Evolutionary conservation across 192 early-diverging fungal species (phyloP).

Genomic region (Coemansia sp.): DNA sequence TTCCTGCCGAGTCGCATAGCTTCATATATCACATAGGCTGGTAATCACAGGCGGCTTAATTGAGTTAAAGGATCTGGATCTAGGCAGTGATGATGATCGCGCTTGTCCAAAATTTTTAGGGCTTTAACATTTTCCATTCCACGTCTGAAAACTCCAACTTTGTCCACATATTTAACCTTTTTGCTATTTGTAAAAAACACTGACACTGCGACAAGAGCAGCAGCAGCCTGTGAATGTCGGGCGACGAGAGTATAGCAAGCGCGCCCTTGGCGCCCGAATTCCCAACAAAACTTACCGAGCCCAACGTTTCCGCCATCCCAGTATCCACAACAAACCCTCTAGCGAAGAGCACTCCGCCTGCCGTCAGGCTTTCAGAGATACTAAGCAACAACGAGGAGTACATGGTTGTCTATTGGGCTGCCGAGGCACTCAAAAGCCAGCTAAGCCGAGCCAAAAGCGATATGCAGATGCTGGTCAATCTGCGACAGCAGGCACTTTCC

Average conservation of each 20-base stretch:
- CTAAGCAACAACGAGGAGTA: slow-evolving; percentile 51
- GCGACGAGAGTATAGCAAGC: slow-evolving; percentile 23
- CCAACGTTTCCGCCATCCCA: background rate
- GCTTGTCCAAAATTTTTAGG: background rate
- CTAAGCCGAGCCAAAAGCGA: slow-evolving; percentile 42
- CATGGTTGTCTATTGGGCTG: slow-evolving; percentile 42
- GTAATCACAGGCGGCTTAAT: background rate
- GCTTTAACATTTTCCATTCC: background rate
- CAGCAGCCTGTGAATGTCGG: slow-evolving; percentile 10
- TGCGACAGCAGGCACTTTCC: slow-evolving; percentile 31
- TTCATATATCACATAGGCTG: background rate
- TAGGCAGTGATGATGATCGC: background rate
- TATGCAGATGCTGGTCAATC: slow-evolving; percentile 27
- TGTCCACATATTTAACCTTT: background rate
- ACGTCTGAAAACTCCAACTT: background rate
- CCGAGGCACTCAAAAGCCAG: slow-evolving; percentile 47
- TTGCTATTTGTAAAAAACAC: background rate
- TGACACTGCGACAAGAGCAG: background rate
- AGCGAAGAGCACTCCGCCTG: background rate
- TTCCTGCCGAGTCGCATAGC: background rate
- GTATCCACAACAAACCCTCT: background rate
- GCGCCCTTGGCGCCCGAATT: background rate
- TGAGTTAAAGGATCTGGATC: background rate
- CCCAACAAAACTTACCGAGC: slow-evolving; percentile 1
- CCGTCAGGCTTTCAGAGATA: slow-evolving; percentile 7